Evolutionary conservation across 257 asterid species (phyloP).

Genomic region (Solanum pennellii): DNA sequence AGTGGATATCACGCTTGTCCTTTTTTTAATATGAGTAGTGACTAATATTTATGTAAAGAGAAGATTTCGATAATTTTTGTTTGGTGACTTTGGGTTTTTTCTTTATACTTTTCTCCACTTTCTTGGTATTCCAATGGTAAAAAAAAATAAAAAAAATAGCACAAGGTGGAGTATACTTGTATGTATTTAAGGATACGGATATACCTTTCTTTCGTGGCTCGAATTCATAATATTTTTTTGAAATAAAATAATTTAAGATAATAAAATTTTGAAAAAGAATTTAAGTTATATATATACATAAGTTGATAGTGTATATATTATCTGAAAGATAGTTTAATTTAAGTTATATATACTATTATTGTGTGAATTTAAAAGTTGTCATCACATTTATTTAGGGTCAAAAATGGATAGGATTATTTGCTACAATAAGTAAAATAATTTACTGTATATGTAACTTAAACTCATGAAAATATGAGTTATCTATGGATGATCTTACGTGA

Average conservation of each 20-base stretch:
- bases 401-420: neutral
- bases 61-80: conserved; percentile 2
- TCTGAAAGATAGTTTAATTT: neutral
- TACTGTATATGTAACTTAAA: neutral
- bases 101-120: neutral
- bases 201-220: neutral
- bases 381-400: no score
- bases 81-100: neutral
- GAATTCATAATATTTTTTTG: accelerated
- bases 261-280: neutral
- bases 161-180: neutral
- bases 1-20: conserved; percentile 82
- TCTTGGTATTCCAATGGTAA: neutral
- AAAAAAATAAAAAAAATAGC: neutral
- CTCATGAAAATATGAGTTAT: neutral
- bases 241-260: no score
- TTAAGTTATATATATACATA: neutral
- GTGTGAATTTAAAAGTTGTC: neutral
- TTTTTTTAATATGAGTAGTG: conserved; percentile 26
- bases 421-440: neutral
- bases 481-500: neutral
- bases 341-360: no score
- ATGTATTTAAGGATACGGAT: neutral
- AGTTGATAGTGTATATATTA: neutral
- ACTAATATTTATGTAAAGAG: neutral